A percentile compares a stretch with the other conserved stretches of the same genome.
phyloP scores from a whole-genome alignment of 805 yeast species.

The Metschnikowia kofuensis region DNA sequence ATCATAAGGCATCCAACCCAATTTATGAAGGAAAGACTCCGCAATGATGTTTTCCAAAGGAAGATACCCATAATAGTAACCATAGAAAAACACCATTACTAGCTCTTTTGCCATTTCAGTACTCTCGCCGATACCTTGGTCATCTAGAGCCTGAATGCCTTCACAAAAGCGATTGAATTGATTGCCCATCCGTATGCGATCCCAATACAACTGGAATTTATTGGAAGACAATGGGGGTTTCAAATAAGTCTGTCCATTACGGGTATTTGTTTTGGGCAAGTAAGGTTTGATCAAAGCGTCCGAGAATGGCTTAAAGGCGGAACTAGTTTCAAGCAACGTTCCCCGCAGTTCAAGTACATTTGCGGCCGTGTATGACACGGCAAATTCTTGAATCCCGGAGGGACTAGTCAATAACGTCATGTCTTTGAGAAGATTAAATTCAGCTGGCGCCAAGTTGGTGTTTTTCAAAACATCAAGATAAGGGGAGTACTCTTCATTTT shows the following conservation, averaged over 20 bases:
- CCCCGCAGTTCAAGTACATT: conserved; percentile 24
- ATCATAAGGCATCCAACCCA: conserved; percentile 44
- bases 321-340: conserved; percentile 21
- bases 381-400: conserved; percentile 43
- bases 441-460: conserved; percentile 30
- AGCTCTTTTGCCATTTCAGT: conserved; percentile 29
- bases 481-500: conserved; percentile 18
- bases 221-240: conserved; percentile 35
- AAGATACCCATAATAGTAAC: conserved; percentile 40
- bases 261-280: conserved; percentile 22
- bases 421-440: conserved; percentile 35
- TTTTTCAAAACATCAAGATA: conserved; percentile 28
- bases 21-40: conserved; percentile 34
- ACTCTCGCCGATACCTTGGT: conserved; percentile 23
- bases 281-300: conserved; percentile 34
- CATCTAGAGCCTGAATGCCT: conserved; percentile 26
- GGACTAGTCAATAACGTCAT: conserved; percentile 33
- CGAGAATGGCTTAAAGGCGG: conserved; percentile 23
- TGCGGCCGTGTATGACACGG: conserved; percentile 36
- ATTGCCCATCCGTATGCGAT: conserved; percentile 31
- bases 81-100: conserved; percentile 40
- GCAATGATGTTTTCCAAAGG: conserved; percentile 44
- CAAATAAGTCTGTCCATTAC: conserved; percentile 9
- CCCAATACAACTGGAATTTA: conserved; percentile 41
- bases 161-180: conserved; percentile 32